These are phyloP conservation scores for Verticillium nubilum DNA, from an alignment of 2,329 filamentous ascomycete genomes.

Conservation along the genomic window DNA sequence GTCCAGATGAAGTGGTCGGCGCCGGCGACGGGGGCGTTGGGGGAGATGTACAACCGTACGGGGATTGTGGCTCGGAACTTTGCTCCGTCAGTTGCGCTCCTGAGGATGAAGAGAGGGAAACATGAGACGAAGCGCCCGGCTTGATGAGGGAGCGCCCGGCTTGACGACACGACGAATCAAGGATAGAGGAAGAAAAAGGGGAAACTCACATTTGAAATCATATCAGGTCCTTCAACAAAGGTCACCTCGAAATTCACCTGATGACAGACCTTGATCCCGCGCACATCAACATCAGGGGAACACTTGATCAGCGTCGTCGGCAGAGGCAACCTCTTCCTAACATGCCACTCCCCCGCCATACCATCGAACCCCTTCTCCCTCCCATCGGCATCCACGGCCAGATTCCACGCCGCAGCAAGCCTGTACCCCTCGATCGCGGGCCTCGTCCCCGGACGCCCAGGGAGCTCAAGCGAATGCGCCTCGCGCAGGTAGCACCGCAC, in stretches of 20 bases:
- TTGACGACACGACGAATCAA: no score
- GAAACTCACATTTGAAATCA: neutral
- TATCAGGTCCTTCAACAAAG: neutral
- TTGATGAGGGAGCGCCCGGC: no score
- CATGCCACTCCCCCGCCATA: neutral
- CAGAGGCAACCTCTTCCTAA: neutral
- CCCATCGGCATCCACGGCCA: neutral
- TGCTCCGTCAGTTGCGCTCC: neutral
- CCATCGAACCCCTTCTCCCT: neutral
- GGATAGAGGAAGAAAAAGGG: no score
- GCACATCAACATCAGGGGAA: conserved; percentile 1
- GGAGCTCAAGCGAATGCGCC: neutral
- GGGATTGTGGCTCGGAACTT: neutral
- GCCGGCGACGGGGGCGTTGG: conserved; percentile 1
- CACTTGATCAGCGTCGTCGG: conserved; percentile 1
- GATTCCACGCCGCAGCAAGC: neutral
- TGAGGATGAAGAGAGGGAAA: neutral
- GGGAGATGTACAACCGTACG: conserved; percentile 1
- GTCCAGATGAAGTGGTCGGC: neutral
- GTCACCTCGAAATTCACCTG: neutral
- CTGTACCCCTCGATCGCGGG: neutral
- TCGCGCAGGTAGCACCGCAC: neutral
- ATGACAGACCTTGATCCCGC: conserved; percentile 1
- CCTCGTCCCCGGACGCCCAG: neutral
- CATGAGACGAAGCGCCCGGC: no score